Percentiles rank a stretch among this genome's conserved stretches.
These are phyloP conservation scores for Panicum miliaceum DNA, from an alignment of 176 grass and related monocot genomes.

Conservation along the genomic window DNA sequence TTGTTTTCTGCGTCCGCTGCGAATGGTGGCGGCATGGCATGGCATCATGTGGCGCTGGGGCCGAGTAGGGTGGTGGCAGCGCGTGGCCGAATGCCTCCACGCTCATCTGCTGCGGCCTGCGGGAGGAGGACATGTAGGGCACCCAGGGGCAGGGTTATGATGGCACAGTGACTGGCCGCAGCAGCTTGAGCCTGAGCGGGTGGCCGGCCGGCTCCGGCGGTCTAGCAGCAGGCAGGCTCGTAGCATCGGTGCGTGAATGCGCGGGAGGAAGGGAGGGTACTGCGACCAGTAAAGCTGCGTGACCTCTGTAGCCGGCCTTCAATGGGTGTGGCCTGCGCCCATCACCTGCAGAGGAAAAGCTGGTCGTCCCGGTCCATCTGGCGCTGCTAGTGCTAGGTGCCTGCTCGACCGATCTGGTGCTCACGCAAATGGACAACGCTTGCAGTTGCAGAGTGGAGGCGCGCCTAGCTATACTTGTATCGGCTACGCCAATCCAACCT, in stretches of 20 bases:
- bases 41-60: slow-evolving; percentile 37
- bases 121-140: slow-evolving; percentile 48
- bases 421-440: background rate
- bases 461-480: background rate
- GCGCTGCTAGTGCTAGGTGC: background rate
- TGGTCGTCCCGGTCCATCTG: background rate
- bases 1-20: background rate
- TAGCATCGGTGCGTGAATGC: slow-evolving; percentile 25
- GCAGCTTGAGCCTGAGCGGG: background rate
- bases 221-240: background rate
- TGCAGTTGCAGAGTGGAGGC: background rate
- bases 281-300: slow-evolving; percentile 14
- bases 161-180: slow-evolving; percentile 49
- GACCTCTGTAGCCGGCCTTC: background rate
- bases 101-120: slow-evolving; percentile 36
- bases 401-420: background rate
- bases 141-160: slow-evolving; percentile 52
- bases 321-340: slow-evolving; percentile 32
- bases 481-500: background rate
- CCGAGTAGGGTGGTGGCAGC: slow-evolving; percentile 12
- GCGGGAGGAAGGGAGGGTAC: background rate
- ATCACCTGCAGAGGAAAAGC: slow-evolving; percentile 24
- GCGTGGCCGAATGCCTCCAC: slow-evolving; percentile 46
- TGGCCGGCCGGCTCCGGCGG: background rate
- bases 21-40: slow-evolving; percentile 12